Conservation (phyloP, 2,329 filamentous ascomycete species). For the Cladophialophora immunda region DNA sequence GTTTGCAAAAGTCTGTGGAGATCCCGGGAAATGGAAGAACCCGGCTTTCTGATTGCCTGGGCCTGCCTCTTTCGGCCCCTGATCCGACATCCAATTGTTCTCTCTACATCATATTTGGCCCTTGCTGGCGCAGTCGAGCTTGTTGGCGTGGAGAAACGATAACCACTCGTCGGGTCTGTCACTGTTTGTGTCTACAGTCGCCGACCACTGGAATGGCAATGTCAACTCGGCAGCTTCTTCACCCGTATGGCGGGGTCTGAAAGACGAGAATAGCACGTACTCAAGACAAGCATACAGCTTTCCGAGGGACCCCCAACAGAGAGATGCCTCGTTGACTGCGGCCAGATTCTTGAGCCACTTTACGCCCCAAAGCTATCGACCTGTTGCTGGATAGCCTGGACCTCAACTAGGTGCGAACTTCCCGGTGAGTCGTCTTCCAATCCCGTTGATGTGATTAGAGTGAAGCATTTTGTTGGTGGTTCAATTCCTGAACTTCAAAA, state of each 20-base stretch:
- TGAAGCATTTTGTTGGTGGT: background rate
- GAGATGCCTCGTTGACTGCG: background rate
- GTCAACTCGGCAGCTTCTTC: background rate
- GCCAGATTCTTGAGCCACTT: background rate
- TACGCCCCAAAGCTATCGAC: background rate
- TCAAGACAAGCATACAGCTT: background rate
- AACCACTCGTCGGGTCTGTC: background rate
- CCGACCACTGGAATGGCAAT: background rate
- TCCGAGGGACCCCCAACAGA: background rate
- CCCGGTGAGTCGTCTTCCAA: background rate
- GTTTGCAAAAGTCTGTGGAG: background rate
- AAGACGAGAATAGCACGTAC: background rate
- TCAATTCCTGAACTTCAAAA: background rate
- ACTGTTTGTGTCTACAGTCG: background rate
- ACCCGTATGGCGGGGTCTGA: background rate
- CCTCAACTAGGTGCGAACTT: background rate
- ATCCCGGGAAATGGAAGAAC: background rate
- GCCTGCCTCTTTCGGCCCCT: background rate
- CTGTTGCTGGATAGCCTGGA: background rate
- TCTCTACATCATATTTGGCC: background rate
- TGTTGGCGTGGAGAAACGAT: constrained; percentile 7
- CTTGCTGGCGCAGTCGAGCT: background rate
- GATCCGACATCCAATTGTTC: background rate
- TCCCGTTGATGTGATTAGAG: background rate
- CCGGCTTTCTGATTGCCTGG: background rate